Conservation (phyloP, 2,329 filamentous ascomycete genomes). For the Colletotrichum trifolii region DNA sequence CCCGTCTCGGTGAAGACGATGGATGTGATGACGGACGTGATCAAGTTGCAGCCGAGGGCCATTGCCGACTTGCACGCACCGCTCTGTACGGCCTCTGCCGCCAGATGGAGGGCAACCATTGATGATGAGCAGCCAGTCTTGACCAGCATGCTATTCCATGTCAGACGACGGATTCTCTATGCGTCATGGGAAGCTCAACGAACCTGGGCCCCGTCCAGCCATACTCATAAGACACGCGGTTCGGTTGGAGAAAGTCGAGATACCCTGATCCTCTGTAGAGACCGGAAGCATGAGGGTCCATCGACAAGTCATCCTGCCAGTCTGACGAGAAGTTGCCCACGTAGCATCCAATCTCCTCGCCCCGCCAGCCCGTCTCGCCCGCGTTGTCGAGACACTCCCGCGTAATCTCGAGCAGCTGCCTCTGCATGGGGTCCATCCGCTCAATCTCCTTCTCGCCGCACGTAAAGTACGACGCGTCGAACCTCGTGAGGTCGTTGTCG, state of each 20-base stretch:
- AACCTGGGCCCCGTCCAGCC: slow-evolving; percentile 47
- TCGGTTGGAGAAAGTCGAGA: slow-evolving; percentile 42
- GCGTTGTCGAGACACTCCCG: slow-evolving; percentile 46
- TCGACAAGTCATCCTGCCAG: slow-evolving; percentile 39
- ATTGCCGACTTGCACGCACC: slow-evolving; percentile 45
- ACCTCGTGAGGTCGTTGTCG: slow-evolving; percentile 39
- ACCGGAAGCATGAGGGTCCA: slow-evolving; percentile 25
- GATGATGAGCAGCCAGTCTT: slow-evolving; percentile 50
- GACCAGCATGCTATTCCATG: slow-evolving; percentile 43
- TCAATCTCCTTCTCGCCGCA: slow-evolving; percentile 43
- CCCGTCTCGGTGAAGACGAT: slow-evolving; percentile 40
- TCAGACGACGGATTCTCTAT: neutral
- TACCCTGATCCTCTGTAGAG: slow-evolving; percentile 37
- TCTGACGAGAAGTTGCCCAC: slow-evolving; percentile 45
- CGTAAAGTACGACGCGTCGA: slow-evolving; percentile 47
- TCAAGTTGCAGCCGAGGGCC: slow-evolving; percentile 47
- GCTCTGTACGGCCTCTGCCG: slow-evolving; percentile 42
- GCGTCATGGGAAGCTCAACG: neutral
- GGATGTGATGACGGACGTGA: slow-evolving; percentile 36
- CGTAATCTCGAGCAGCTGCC: slow-evolving; percentile 43
- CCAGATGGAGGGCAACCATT: slow-evolving; percentile 46
- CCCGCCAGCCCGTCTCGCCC: slow-evolving; percentile 42
- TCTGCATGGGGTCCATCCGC: slow-evolving; percentile 45
- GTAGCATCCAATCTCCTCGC: slow-evolving; percentile 43
- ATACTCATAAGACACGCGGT: slow-evolving; percentile 47